Percentiles rank a stretch among this genome's conserved stretches.
These are phyloP conservation scores for Nothophaeocryptopus gaeumannii DNA, from an alignment of 2,329 filamentous ascomycete genomes.

Conservation along the genomic window DNA sequence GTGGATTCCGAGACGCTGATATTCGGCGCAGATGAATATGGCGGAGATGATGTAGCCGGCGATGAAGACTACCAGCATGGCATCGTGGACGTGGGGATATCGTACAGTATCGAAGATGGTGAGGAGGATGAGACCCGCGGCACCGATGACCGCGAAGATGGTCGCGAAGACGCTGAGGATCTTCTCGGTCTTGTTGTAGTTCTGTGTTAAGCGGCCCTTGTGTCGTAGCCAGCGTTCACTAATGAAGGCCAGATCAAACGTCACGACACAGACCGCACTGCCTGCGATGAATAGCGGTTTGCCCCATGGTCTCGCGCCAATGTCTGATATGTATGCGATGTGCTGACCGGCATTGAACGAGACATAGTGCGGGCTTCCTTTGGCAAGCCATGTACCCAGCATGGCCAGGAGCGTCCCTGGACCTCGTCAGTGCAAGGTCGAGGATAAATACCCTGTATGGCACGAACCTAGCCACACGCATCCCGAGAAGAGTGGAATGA, in stretches of 20 bases:
- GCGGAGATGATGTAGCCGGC: constrained; percentile 80
- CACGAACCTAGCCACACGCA: constrained; percentile 55
- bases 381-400: constrained; percentile 66
- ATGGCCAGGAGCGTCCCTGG: constrained; percentile 65
- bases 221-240: constrained; percentile 85
- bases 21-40: constrained; percentile 86
- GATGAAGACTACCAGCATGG: constrained; percentile 80
- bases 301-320: constrained; percentile 56
- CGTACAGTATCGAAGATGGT: constrained; percentile 79
- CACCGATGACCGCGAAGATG: constrained; percentile 69
- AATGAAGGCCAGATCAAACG: constrained; percentile 76
- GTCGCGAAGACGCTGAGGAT: constrained; percentile 61
- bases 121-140: constrained; percentile 75
- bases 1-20: constrained; percentile 77
- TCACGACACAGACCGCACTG: constrained; percentile 67
- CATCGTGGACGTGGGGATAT: constrained; percentile 66
- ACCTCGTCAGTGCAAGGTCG: constrained; percentile 1
- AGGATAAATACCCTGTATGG: background rate
- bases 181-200: constrained; percentile 64
- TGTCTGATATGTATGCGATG: constrained; percentile 58
- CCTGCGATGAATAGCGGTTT: constrained; percentile 78
- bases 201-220: constrained; percentile 71
- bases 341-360: constrained; percentile 59
- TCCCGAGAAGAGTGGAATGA: constrained; percentile 67
- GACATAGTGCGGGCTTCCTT: constrained; percentile 56